These are phyloP conservation scores for Pseudogymnoascus sp. DNA, from an alignment of 2,329 filamentous ascomycete species.

Conservation along the genomic window DNA sequence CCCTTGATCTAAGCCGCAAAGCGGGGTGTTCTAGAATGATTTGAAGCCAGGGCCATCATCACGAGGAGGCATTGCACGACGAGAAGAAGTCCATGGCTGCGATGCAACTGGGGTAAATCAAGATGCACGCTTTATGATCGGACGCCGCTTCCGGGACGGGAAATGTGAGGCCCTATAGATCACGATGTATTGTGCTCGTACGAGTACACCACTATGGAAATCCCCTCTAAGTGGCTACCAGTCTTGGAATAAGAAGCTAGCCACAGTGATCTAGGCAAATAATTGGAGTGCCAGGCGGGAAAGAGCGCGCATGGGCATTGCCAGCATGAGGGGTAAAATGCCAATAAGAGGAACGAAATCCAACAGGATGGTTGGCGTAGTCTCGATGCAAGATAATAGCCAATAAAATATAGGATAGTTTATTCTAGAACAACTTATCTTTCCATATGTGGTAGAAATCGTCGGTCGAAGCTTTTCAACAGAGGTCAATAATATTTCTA, in stretches of 20 bases:
- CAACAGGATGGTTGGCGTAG: background rate
- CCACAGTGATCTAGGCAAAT: background rate
- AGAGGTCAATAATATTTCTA: background rate
- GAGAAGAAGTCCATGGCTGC: background rate
- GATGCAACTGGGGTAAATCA: background rate
- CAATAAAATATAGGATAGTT: background rate
- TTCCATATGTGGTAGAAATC: background rate
- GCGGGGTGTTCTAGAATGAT: background rate
- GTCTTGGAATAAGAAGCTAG: background rate
- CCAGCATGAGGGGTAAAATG: background rate
- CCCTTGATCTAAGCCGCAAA: background rate
- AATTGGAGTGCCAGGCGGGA: background rate
- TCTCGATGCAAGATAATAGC: background rate
- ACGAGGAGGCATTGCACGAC: background rate
- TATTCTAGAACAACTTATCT: background rate
- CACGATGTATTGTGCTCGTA: background rate
- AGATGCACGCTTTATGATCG: background rate
- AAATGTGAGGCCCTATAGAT: background rate
- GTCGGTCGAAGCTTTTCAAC: background rate
- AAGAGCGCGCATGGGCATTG: background rate
- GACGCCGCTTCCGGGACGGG: conserved; percentile 3
- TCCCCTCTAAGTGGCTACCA: background rate
- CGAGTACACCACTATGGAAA: background rate
- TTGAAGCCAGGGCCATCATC: background rate
- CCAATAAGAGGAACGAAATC: background rate